Evolutionary conservation across 2,329 filamentous ascomycete genomes (phyloP).

Genomic region (Proliferodiscus dingleyae): DNA sequence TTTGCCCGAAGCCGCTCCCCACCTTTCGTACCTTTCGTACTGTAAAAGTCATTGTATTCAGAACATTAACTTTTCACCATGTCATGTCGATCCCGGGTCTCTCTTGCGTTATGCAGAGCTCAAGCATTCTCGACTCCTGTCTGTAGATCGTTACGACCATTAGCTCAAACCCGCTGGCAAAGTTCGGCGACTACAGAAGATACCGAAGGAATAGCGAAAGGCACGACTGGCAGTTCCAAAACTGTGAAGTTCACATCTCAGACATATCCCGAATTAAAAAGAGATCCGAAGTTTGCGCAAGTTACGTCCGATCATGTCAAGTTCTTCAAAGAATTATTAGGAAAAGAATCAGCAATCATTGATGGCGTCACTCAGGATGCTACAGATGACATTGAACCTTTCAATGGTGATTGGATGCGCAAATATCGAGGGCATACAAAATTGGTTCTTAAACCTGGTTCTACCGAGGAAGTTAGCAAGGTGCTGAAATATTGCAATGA

Average conservation of each 20-base stretch:
- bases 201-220: constrained; percentile 24
- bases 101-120: constrained; percentile 25
- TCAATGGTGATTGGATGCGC: constrained; percentile 98
- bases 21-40: not conserved
- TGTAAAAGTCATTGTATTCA: not conserved
- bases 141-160: constrained; percentile 17
- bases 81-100: constrained; percentile 24
- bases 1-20: not conserved
- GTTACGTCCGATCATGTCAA: constrained; percentile 75
- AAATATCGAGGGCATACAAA: constrained; percentile 91
- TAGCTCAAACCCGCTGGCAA: constrained; percentile 25
- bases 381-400: constrained; percentile 77
- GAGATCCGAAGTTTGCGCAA: constrained; percentile 69
- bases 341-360: constrained; percentile 72
- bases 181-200: constrained; percentile 29
- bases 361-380: constrained; percentile 75
- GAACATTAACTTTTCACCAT: constrained; percentile 16
- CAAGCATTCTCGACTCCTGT: constrained; percentile 14
- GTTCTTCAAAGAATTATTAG: constrained; percentile 77
- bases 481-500: constrained; percentile 95
- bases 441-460: constrained; percentile 79
- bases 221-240: constrained; percentile 32
- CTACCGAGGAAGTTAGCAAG: constrained; percentile 83
- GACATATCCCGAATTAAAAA: constrained; percentile 76
- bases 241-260: constrained; percentile 75